Evolutionary conservation across 2,329 filamentous ascomycete species (phyloP), one percentile per base, ranked within the genome.

Genomic region (Verticillium nonalfalfae): DNA sequence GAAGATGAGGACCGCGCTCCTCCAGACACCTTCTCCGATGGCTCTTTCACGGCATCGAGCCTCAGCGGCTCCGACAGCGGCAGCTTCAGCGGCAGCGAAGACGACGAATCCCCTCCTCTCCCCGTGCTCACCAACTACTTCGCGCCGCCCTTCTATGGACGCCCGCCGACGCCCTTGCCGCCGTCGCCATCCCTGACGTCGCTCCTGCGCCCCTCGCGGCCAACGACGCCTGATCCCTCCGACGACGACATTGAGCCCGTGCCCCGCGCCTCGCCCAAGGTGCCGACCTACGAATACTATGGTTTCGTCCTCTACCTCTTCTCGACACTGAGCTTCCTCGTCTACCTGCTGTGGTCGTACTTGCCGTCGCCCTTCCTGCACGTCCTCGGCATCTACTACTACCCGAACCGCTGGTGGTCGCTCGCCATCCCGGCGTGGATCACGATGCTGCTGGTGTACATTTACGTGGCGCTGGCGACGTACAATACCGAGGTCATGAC

Each of bases 231-330:
- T 14, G 93, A 97, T 71, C 91, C 89, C 45, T 96, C 91, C 0
- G 93, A 96, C 75, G 90, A 93, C 67, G 94, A 98, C 68, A 84
- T 90, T 40, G 82, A 87, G 68, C 88, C 84, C 1, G 86, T 97
- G 18, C 91, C 93, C 6, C 89, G 92, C 61, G 93, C 93, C 1
- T 89, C 89, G 60, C 95, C 95, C 1, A 93, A 95, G 72, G 93
- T 99, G 2, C 95, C 95, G n/a, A 99, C 95, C 0, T 98, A 99
- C 78, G 95, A 99, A 74, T 99, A 98, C 84, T 98, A 98, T 74
- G 95, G 95, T 73, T 99, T 99, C 77, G 94, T 96, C 60, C 85
- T 99, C 58, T 98, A 99, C 78, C 84, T 99, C 45, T 91, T 94
- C 71, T 93, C 90, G 64, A 91, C 89, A 26, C 80, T 95, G 59